Evolutionary conservation across 2,329 filamentous ascomycete genomes (phyloP).

Genomic region (Exophiala sp.): DNA sequence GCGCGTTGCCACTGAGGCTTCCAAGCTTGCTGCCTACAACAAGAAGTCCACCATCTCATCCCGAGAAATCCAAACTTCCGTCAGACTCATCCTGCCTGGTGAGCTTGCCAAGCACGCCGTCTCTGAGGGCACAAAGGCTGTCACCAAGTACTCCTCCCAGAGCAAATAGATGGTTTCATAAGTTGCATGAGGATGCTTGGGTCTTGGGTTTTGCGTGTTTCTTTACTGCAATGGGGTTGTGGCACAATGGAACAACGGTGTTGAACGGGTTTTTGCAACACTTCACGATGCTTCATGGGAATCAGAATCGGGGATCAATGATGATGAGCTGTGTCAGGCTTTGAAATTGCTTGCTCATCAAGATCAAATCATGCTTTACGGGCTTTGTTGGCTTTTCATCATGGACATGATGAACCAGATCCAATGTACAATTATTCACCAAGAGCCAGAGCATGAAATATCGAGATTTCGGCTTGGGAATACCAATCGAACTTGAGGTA

Average conservation of each 20-base stretch:
- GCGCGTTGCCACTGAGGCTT: constrained; percentile 96
- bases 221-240: constrained; percentile 38
- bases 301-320: constrained; percentile 21
- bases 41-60: constrained; percentile 99
- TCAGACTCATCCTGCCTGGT: constrained; percentile 94
- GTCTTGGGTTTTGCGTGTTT: constrained; percentile 37
- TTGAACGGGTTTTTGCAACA: constrained; percentile 38
- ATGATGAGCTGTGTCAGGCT: constrained; percentile 17
- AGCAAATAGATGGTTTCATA: constrained; percentile 73
- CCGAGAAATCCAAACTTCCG: constrained; percentile 98
- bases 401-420: constrained; percentile 6
- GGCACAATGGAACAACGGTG: constrained; percentile 37
- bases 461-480: constrained; percentile 16
- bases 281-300: constrained; percentile 28
- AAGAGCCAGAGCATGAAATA: constrained; percentile 17
- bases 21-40: constrained; percentile 99
- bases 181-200: constrained; percentile 38
- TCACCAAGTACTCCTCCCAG: constrained; percentile 99
- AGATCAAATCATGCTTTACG: constrained; percentile 18
- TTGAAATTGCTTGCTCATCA: constrained; percentile 18
- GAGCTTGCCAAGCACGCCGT: constrained; percentile 99
- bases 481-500: constrained; percentile 15
- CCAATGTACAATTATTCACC: constrained; percentile 23
- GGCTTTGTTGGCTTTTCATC: constrained; percentile 22
- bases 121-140: constrained; percentile 98